Conservation (phyloP, 1,139 yeast species). For the Magnusiomyces tetraspermus region DNA sequence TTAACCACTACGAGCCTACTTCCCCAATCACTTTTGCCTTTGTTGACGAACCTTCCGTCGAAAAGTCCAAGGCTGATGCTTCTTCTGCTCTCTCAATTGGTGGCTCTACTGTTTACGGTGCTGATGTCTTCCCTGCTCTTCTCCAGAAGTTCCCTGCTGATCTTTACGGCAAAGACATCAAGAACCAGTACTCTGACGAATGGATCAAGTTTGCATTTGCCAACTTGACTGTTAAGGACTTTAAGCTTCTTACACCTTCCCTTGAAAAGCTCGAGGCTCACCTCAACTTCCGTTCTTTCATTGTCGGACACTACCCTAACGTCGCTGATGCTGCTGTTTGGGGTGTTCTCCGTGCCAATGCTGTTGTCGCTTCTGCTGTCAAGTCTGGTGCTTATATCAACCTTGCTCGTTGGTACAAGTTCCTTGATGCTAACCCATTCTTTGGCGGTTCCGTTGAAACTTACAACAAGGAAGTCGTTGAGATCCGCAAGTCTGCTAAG, state of each 20-base stretch:
- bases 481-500: conserved; percentile 62
- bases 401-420: conserved; percentile 88
- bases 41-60: conserved; percentile 35
- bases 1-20: conserved; percentile 45
- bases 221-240: conserved; percentile 71
- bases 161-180: conserved; percentile 22
- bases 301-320: conserved; percentile 57
- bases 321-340: conserved; percentile 81
- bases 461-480: conserved; percentile 58
- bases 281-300: conserved; percentile 74
- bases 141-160: conserved; percentile 34
- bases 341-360: conserved; percentile 91
- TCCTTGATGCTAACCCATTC: conserved; percentile 54
- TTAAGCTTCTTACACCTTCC: conserved; percentile 69
- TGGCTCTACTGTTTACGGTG: conserved; percentile 39
- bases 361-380: conserved; percentile 82
- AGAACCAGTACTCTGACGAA: conserved; percentile 28
- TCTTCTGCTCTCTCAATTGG: conserved; percentile 41
- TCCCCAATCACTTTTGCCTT: conserved; percentile 51
- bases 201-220: conserved; percentile 67
- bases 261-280: conserved; percentile 75
- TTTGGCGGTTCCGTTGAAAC: conserved; percentile 65
- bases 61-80: conserved; percentile 30
- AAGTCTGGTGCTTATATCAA: conserved; percentile 77
- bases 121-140: conserved; percentile 39